Conservation (phyloP, 352 stramenopile species). For the Phytophthora pistaciae region DNA sequence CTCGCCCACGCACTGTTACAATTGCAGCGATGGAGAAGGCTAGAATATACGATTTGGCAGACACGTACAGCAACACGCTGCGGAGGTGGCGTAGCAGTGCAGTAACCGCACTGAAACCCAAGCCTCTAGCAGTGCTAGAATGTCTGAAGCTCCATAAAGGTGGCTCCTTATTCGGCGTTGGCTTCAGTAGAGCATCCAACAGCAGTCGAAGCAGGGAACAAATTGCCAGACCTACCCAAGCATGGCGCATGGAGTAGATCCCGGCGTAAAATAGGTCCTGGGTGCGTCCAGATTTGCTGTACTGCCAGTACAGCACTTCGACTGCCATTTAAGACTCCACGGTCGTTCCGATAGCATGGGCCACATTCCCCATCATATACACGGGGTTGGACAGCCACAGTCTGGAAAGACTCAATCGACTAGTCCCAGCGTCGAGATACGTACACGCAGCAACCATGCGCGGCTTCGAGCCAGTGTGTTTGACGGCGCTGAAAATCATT, state of each 20-base stretch:
- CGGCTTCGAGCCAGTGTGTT: conserved; percentile 2
- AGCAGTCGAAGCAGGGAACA: no score
- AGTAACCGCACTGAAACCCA: no score
- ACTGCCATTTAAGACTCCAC: conserved; percentile 29
- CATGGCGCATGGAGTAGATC: conserved; percentile 12
- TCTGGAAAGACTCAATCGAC: conserved; percentile 17
- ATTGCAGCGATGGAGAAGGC: conserved; percentile 8
- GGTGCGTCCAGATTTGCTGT: conserved; percentile 13
- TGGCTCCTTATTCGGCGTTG: no score
- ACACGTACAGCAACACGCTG: conserved; percentile 9
- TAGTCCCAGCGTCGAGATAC: conserved; percentile 10
- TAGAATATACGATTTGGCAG: conserved; percentile 13
- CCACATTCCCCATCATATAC: conserved; percentile 31
- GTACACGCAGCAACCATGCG: neutral
- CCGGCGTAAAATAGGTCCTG: conserved; percentile 19
- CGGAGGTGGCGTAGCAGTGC: neutral
- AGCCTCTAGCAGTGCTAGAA: no score
- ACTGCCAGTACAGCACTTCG: conserved; percentile 21
- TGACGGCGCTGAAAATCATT: neutral
- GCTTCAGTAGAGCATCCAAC: no score
- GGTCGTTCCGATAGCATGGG: conserved; percentile 19
- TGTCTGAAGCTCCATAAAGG: no score
- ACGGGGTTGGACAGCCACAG: conserved; percentile 26
- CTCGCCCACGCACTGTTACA: neutral
- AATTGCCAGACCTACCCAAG: no score